These are phyloP conservation scores for Ustilago cynodontis DNA, from an alignment of 1,284 basidiomycete species.

Conservation along the genomic window DNA sequence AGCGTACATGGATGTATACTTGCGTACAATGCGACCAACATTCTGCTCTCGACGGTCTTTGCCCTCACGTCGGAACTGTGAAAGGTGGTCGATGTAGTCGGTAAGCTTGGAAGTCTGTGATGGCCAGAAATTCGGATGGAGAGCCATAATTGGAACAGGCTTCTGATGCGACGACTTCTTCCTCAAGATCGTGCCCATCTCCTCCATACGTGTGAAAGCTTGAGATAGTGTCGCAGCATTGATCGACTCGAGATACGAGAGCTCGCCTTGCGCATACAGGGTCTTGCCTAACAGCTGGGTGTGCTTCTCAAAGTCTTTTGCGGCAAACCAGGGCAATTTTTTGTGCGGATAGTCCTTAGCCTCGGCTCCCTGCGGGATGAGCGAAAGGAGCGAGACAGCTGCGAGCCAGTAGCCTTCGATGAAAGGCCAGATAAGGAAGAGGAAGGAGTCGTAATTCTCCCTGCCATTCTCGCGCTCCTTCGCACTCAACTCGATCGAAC, in stretches of 20 bases:
- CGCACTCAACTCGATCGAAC: conserved; percentile 40
- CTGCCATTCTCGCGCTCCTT: conserved; percentile 66
- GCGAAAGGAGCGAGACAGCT: conserved; percentile 68
- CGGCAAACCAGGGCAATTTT: conserved; percentile 66
- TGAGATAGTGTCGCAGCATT: conserved; percentile 61
- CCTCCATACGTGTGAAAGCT: conserved; percentile 60
- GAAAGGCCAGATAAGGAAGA: conserved; percentile 67
- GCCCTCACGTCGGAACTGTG: conserved; percentile 69
- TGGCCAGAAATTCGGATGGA: conserved; percentile 67
- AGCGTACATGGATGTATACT: conserved; percentile 42
- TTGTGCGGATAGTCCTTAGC: conserved; percentile 26
- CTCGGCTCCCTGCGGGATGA: conserved; percentile 54
- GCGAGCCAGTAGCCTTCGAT: conserved; percentile 70
- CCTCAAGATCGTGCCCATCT: conserved; percentile 59
- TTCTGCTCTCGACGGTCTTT: conserved; percentile 65
- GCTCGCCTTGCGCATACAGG: conserved; percentile 68
- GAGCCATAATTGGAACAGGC: conserved; percentile 66
- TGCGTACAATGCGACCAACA: conserved; percentile 38
- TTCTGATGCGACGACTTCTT: conserved; percentile 63
- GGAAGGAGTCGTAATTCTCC: conserved; percentile 67
- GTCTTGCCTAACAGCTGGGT: conserved; percentile 70
- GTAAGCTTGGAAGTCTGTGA: conserved; percentile 57
- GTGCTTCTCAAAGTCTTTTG: conserved; percentile 68
- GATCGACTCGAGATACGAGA: conserved; percentile 69
- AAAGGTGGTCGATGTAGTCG: conserved; percentile 65